Evolutionary conservation across 1,139 yeast genomes (phyloP), one percentile per base, ranked within the genome.

Genomic region (Yamadazyma blattariae): DNA sequence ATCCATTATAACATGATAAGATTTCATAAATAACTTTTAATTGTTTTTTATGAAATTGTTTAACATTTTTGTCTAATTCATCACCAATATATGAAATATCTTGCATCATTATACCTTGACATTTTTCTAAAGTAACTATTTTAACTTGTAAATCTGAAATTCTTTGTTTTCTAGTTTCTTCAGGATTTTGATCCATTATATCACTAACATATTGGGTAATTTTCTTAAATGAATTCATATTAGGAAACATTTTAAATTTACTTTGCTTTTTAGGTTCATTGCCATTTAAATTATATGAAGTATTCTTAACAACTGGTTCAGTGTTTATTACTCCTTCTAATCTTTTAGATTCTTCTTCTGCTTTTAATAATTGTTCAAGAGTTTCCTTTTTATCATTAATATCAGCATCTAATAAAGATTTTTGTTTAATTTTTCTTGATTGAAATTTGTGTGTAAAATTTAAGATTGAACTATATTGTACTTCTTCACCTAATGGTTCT

Each of bases 401-500:
- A 22, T 79, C 77, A 30, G 71, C 67, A 20, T 74, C 75, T 10
- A 88, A 68, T 45, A 85, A 57, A 32, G 71, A 75, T 33, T 74
- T 66, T 54, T 90, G 97, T 11, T 81, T 63, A 9, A 77, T 63
- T 54, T 92, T 90, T 47, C 81, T 72, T 29, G 74, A 71, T 36
- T 90, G 78, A 54, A 75, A 90, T 50, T 80, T 82, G 32, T 83
- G 69, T 12, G 90, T 77, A 29, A 77, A 74, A 32, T 84, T 73
- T 2, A 84, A 77, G 0, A 83, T 81, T 5, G 72, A 69, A 0
- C 94, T 79, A 58, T 83, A 80, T 50, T 85, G 88, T 11, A 84
- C 89, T 13, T 86, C 77, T 52, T 90, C 97, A 6, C 86, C 81
- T 23, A 90, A 64, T 4, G 95, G 95, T 52, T 90, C 97, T 27